A percentile compares a stretch with the other conserved stretches of the same genome.
phyloP scores from a whole-genome alignment of 2,329 filamentous ascomycete species.

The Teratosphaeria gauchensis region DNA sequence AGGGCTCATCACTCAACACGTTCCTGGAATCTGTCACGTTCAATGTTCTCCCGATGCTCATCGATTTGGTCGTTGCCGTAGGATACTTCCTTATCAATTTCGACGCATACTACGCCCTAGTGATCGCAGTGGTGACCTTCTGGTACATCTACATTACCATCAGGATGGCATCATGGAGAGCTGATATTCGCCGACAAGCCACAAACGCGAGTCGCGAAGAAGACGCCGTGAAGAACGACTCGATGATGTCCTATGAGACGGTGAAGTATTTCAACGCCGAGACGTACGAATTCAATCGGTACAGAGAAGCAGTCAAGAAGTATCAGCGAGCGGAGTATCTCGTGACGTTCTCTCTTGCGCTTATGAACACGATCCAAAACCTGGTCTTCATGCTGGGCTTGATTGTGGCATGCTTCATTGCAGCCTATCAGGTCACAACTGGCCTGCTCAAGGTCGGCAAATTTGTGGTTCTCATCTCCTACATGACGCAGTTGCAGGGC shows the following conservation, averaged over 20 bases:
- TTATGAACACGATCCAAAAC: slow-evolving; percentile 53
- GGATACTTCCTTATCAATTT: slow-evolving; percentile 69
- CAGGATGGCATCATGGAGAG: slow-evolving; percentile 86
- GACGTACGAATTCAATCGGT: slow-evolving; percentile 48
- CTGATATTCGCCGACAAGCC: slow-evolving; percentile 84
- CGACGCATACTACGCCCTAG: slow-evolving; percentile 81
- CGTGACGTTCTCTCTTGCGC: slow-evolving; percentile 47
- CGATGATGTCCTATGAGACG: slow-evolving; percentile 93
- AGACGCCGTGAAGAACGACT: slow-evolving; percentile 97
- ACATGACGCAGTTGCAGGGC: slow-evolving; percentile 63
- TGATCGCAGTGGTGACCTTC: slow-evolving; percentile 83
- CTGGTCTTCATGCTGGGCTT: slow-evolving; percentile 55
- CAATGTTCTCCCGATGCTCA: slow-evolving; percentile 86
- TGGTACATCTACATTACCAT: slow-evolving; percentile 96
- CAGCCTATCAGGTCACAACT: slow-evolving; percentile 60
- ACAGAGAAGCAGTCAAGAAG: slow-evolving; percentile 45
- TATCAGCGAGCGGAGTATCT: slow-evolving; percentile 50
- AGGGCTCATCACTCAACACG: slow-evolving; percentile 89
- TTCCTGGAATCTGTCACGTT: slow-evolving; percentile 97
- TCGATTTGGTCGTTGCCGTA: slow-evolving; percentile 80
- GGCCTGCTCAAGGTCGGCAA: slow-evolving; percentile 53
- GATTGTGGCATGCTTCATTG: slow-evolving; percentile 58
- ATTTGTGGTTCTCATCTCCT: slow-evolving; percentile 62
- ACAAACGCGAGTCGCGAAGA: slow-evolving; percentile 91
- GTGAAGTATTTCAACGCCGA: slow-evolving; percentile 58